Conservation (phyloP, 257 asterid species). For the Fraxinus cuspidata region DNA sequence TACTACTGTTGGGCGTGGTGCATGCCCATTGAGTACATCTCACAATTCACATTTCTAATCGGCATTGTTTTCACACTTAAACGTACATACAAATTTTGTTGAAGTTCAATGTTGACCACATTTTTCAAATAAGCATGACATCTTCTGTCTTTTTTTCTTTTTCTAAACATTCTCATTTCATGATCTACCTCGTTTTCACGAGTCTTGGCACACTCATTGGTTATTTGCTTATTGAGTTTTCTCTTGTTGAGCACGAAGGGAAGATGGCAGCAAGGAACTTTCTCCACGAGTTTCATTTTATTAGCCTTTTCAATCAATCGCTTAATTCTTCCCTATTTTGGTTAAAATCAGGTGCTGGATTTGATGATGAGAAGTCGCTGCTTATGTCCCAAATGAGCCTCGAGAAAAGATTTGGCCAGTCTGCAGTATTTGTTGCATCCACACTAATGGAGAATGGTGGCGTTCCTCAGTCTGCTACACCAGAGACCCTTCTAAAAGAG, state of each 20-base stretch:
- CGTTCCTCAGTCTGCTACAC: constrained; percentile 91
- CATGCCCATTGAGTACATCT: not conserved
- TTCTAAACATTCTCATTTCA: not conserved
- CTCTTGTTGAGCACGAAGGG: not conserved
- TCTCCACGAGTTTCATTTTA: constrained; percentile 2
- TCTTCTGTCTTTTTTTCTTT: not conserved
- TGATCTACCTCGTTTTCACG: constrained; percentile 4
- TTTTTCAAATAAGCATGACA: not conserved
- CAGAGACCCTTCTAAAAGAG: constrained; percentile 94
- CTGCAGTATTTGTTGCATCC: constrained; percentile 96
- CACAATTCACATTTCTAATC: constrained; percentile 11
- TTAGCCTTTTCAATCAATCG: constrained; percentile 10
- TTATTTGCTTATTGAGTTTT: not conserved
- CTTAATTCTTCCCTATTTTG: constrained; percentile 16
- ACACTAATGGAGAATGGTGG: constrained; percentile 98
- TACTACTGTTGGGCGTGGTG: not conserved
- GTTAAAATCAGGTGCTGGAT: constrained; percentile 71
- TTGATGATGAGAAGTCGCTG: constrained; percentile 88
- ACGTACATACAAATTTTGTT: too few relatives aligned
- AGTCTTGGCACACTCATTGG: not conserved
- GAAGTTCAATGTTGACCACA: too few relatives aligned
- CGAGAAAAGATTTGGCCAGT: constrained; percentile 96
- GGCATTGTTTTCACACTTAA: constrained; percentile 4
- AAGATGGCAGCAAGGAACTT: not conserved
- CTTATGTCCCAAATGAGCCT: constrained; percentile 95